Conservation (phyloP, 202 grass and related monocot genomes). For the Zoysia matrella region DNA sequence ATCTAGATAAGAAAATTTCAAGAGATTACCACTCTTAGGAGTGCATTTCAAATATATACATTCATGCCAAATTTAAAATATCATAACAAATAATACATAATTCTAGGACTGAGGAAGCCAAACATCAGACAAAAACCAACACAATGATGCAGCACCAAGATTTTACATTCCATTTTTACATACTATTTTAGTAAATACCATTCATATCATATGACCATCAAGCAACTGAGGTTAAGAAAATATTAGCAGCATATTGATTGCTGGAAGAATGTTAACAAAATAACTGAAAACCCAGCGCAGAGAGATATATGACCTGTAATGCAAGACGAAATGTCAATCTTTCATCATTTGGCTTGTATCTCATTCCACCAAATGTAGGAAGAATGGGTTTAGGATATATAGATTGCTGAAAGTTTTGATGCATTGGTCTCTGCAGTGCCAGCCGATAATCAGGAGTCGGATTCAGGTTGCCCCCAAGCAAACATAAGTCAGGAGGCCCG, state of each 20-base stretch:
- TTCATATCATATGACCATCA: constrained; percentile 14
- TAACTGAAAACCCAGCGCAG: not conserved
- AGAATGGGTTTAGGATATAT: constrained; percentile 22
- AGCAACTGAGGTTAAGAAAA: constrained; percentile 4
- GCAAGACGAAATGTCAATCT: constrained; percentile 72
- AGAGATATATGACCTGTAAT: constrained; percentile 70
- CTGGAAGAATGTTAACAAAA: constrained; percentile 15
- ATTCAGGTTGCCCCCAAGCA: constrained; percentile 58
- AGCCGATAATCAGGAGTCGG: constrained; percentile 30
- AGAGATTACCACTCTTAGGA: not conserved
- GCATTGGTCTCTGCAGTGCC: constrained; percentile 31
- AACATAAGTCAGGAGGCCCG: constrained; percentile 68
- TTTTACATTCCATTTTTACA: constrained; percentile 15
- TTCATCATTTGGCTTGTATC: constrained; percentile 72
- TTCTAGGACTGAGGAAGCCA: not conserved
- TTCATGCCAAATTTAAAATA: not conserved
- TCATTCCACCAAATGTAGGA: too few species aligned
- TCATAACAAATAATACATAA: not conserved
- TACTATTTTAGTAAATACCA: constrained; percentile 14
- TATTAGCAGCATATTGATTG: constrained; percentile 1
- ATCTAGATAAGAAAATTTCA: not conserved
- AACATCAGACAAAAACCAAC: constrained; percentile 14
- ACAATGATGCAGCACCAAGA: constrained; percentile 2
- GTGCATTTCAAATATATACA: not conserved
- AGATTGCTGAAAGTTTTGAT: not conserved